Evolutionary conservation across 305 asterid species (phyloP).

Genomic region (Fraxinus floribunda): DNA sequence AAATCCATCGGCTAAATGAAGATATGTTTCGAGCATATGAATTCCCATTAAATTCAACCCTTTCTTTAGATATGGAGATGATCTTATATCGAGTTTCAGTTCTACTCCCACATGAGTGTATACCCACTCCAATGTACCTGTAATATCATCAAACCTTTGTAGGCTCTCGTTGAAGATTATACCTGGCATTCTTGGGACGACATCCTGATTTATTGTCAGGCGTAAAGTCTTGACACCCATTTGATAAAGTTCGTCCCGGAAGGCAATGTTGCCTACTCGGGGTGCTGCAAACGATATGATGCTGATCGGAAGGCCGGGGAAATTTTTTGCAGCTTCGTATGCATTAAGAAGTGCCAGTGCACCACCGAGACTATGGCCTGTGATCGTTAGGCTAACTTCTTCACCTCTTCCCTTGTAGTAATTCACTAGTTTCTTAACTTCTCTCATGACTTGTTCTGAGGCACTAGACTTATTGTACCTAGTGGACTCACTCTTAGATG

Average conservation of each 20-base stretch:
- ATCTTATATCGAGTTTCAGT: conserved; percentile 52
- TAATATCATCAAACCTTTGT: conserved; percentile 61
- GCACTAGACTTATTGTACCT: conserved; percentile 76
- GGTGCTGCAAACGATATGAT: conserved; percentile 75
- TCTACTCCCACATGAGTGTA: conserved; percentile 80
- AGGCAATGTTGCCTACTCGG: conserved; percentile 75
- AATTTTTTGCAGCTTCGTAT: conserved; percentile 63
- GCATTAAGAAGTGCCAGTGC: conserved; percentile 70
- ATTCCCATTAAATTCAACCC: conserved; percentile 57
- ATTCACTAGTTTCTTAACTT: conserved; percentile 38
- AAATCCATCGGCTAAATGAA: conserved; percentile 72
- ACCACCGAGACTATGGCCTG: conserved; percentile 81
- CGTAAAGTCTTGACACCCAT: conserved; percentile 62
- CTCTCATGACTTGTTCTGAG: conserved; percentile 70
- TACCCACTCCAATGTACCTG: conserved; percentile 68
- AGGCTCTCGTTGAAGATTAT: conserved; percentile 62
- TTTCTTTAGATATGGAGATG: conserved; percentile 57
- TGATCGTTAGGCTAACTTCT: conserved; percentile 62
- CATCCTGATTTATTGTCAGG: conserved; percentile 54
- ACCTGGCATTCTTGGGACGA: conserved; percentile 75
- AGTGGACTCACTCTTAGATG: conserved; percentile 51
- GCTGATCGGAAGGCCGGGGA: conserved; percentile 48
- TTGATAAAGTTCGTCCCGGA: conserved; percentile 62
- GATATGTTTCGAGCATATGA: conserved; percentile 75
- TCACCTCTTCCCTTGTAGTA: conserved; percentile 43